phyloP scores from a whole-genome alignment of 2,329 filamentous ascomycete genomes.

The Diaporthe amygdali region DNA sequence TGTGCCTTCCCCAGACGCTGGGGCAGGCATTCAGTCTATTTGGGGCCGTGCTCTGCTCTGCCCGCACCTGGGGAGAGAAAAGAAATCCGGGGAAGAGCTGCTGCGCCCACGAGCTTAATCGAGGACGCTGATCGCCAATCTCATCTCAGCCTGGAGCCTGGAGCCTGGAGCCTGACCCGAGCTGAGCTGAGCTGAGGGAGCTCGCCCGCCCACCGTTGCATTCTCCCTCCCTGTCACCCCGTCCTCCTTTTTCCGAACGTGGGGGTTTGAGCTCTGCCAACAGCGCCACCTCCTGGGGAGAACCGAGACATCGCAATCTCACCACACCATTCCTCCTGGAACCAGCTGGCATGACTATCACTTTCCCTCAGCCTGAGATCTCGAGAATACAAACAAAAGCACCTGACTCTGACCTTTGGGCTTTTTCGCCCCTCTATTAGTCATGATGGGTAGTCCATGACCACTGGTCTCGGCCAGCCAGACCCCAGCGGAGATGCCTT shows the following conservation, averaged over 20 bases:
- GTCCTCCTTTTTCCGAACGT: neutral
- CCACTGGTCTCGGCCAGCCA: neutral
- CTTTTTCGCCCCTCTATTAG: neutral
- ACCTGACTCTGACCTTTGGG: neutral
- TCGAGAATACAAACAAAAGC: neutral
- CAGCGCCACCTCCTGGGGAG: conserved; percentile 3
- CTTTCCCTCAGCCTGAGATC: neutral
- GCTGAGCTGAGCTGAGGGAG: neutral
- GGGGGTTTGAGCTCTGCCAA: neutral
- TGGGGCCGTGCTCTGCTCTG: neutral
- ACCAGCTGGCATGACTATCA: neutral
- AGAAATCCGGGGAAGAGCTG: conserved; percentile 12
- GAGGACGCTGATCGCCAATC: neutral
- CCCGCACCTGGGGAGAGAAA: neutral
- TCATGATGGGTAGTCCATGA: neutral
- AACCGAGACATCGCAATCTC: conserved; percentile 22
- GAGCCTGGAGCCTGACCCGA: neutral
- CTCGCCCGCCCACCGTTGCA: neutral
- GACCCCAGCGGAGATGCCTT: neutral
- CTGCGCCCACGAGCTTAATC: conserved; percentile 9
- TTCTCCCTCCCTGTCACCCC: neutral
- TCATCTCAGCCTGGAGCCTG: conserved; percentile 7
- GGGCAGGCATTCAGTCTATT: conserved; percentile 14
- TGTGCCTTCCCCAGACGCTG: neutral
- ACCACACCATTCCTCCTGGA: conserved; percentile 2